Evolutionary conservation across 2,329 filamentous ascomycete species (phyloP).

Genomic region (Scolecobasidium constrictum): DNA sequence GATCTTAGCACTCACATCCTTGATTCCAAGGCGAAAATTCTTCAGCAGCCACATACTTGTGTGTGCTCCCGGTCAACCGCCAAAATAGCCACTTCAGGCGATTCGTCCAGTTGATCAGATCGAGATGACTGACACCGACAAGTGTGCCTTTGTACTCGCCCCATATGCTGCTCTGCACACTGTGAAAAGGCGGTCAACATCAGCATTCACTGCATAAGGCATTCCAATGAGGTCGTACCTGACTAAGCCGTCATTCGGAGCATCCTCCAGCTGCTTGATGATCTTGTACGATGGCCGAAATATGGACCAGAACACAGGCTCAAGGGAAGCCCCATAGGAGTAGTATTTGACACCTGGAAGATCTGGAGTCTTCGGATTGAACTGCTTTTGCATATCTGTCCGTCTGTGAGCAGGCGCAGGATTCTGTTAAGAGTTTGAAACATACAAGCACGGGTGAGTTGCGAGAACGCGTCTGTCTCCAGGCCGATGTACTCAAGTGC

Average conservation of each 20-base stretch:
- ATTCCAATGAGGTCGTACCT: slow-evolving; percentile 32
- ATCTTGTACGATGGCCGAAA: slow-evolving; percentile 47
- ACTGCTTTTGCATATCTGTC: slow-evolving; percentile 44
- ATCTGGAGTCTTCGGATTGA: slow-evolving; percentile 50
- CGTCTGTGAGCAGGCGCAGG: background rate
- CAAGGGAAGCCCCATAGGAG: slow-evolving; percentile 50
- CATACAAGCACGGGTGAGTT: slow-evolving; percentile 40
- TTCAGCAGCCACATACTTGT: slow-evolving; percentile 30
- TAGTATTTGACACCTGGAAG: slow-evolving; percentile 46
- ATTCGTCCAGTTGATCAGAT: slow-evolving; percentile 58
- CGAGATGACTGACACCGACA: slow-evolving; percentile 52
- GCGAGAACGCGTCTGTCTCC: slow-evolving; percentile 50
- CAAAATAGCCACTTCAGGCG: slow-evolving; percentile 48
- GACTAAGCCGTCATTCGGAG: slow-evolving; percentile 52
- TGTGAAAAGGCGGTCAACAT: slow-evolving; percentile 11
- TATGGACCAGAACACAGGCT: slow-evolving; percentile 44
- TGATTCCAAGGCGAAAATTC: background rate
- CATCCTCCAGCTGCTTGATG: slow-evolving; percentile 42
- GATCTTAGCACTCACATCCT: slow-evolving; percentile 11
- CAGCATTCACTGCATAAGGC: too few relatives aligned
- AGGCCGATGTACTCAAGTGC: slow-evolving; percentile 43
- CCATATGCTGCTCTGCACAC: slow-evolving; percentile 49
- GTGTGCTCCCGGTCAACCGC: slow-evolving; percentile 43
- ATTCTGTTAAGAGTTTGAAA: background rate
- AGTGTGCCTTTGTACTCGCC: slow-evolving; percentile 53